Percentiles rank a stretch among this genome's conserved stretches.
These are phyloP conservation scores for Sclerotinia glacialis DNA, from an alignment of 2,329 filamentous ascomycete genomes.

Conservation along the genomic window DNA sequence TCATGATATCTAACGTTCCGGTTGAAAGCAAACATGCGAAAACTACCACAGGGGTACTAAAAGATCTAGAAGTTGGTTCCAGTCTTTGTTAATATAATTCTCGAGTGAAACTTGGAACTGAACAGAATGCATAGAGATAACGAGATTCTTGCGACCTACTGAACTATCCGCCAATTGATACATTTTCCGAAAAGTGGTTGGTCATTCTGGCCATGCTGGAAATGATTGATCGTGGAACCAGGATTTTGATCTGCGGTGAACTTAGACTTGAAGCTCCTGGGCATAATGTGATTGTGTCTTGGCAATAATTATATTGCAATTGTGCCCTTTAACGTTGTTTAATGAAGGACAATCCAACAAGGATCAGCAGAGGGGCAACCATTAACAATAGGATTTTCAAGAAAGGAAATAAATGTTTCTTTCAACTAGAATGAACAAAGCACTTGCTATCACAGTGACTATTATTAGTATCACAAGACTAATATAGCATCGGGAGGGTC, in stretches of 20 bases:
- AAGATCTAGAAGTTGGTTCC: not conserved
- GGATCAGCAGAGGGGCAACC: not conserved
- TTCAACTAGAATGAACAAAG: not conserved
- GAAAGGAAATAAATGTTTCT: not conserved
- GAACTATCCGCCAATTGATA: not conserved
- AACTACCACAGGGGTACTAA: not conserved
- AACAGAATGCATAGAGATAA: not conserved
- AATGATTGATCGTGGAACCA: not conserved
- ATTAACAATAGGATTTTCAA: not conserved
- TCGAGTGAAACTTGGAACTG: not conserved
- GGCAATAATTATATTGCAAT: not conserved
- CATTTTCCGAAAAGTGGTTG: not conserved
- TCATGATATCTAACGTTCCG: not conserved
- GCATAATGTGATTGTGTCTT: not conserved
- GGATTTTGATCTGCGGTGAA: not conserved
- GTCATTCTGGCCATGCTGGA: not conserved
- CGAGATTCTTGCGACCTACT: not conserved
- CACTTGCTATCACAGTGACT: constrained; percentile 5
- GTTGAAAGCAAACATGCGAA: not conserved
- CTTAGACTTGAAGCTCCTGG: not conserved
- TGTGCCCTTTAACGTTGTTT: not conserved
- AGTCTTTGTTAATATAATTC: not conserved
- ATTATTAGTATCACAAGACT: not conserved
- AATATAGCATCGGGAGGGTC: not conserved
- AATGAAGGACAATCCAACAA: not conserved